phyloP scores from a whole-genome alignment of 805 yeast species.

The Scheffersomyces stipitis region DNA sequence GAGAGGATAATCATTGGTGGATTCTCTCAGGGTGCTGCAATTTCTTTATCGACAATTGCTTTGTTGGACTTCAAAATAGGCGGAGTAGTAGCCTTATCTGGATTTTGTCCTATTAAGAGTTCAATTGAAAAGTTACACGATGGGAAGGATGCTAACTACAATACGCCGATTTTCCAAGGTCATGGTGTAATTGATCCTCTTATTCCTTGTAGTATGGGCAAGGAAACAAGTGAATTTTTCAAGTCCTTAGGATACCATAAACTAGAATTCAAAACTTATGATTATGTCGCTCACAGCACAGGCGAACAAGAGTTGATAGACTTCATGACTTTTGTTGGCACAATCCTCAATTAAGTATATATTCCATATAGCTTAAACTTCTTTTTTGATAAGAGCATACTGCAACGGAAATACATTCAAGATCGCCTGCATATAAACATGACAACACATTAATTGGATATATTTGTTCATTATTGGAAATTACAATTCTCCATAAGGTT shows the following conservation, averaged over 20 bases:
- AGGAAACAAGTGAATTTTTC: constrained; percentile 44
- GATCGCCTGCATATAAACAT: neutral
- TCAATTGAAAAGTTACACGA: constrained; percentile 16
- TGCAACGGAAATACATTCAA: too few relatives aligned
- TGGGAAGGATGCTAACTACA: constrained; percentile 41
- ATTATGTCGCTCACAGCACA: constrained; percentile 68
- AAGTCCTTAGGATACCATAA: constrained; percentile 44
- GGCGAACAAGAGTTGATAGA: constrained; percentile 65
- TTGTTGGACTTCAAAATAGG: constrained; percentile 63
- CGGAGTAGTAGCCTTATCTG: constrained; percentile 77
- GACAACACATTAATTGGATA: neutral
- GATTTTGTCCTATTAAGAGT: constrained; percentile 53
- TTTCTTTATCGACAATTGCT: constrained; percentile 63
- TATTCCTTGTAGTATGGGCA: constrained; percentile 44
- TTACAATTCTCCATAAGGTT: too few relatives aligned
- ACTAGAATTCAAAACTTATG: constrained; percentile 50
- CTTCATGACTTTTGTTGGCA: constrained; percentile 35
- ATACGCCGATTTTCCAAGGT: constrained; percentile 82
- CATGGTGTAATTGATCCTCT: constrained; percentile 83
- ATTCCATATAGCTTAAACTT: too few relatives aligned
- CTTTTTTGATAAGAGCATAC: too few relatives aligned
- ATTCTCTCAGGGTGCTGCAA: constrained; percentile 91
- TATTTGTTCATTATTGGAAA: too few relatives aligned
- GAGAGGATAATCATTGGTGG: constrained; percentile 88
- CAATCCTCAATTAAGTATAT: constrained; percentile 17